These are phyloP conservation scores for Pythium phragmitis DNA, from an alignment of 352 stramenopile species.

Conservation along the genomic window DNA sequence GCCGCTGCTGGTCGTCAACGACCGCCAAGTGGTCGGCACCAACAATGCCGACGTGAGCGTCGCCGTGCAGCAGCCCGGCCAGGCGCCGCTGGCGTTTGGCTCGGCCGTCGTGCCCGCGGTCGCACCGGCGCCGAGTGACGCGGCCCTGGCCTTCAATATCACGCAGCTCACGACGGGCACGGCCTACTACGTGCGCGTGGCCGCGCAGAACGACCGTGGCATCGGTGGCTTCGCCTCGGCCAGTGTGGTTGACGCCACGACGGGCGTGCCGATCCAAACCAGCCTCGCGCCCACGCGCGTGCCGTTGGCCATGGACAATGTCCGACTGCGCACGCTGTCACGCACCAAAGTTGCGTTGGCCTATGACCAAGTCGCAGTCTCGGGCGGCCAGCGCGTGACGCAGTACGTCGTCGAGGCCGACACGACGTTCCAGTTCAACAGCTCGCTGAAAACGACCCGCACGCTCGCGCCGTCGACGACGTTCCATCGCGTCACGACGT, in stretches of 20 bases:
- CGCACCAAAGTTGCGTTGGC: constrained; percentile 43
- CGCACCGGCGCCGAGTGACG: background rate
- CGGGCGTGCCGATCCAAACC: background rate
- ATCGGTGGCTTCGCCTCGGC: constrained; percentile 60
- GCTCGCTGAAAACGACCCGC: constrained; percentile 18
- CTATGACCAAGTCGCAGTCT: constrained; percentile 62
- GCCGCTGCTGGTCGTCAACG: constrained; percentile 56
- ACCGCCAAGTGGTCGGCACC: constrained; percentile 37
- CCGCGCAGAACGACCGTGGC: constrained; percentile 81
- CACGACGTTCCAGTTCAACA: constrained; percentile 35
- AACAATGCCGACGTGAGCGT: constrained; percentile 32
- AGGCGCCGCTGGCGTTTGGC: constrained; percentile 40
- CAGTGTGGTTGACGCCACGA: constrained; percentile 5
- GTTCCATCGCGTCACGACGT: constrained; percentile 68
- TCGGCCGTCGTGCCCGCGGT: constrained; percentile 29
- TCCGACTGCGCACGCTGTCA: constrained; percentile 35
- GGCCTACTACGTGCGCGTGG: constrained; percentile 80
- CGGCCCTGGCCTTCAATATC: constrained; percentile 50
- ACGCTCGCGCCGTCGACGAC: constrained; percentile 35
- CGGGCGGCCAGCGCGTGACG: constrained; percentile 54
- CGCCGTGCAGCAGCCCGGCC: constrained; percentile 25
- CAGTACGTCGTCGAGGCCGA: constrained; percentile 59
- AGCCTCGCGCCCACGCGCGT: constrained; percentile 45
- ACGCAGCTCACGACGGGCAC: constrained; percentile 47
- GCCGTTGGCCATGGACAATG: constrained; percentile 51